phyloP scores from a whole-genome alignment of 768 basidiomycete genomes.

The Trametes villosa region DNA sequence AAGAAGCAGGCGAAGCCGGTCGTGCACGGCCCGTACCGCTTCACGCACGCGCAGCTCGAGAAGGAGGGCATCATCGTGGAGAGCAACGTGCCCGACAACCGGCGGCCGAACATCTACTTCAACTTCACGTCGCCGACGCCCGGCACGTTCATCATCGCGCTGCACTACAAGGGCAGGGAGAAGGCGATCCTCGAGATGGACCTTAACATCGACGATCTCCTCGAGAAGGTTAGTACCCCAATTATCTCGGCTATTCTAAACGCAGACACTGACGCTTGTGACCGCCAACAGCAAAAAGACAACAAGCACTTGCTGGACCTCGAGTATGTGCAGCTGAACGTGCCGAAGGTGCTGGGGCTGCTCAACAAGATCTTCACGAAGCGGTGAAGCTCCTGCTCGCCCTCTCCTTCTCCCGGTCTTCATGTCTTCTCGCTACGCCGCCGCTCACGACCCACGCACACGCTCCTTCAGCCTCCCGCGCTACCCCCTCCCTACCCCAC shows the following conservation, averaged over 20 bases:
- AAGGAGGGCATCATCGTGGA: slow-evolving; percentile 99
- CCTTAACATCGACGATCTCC: slow-evolving; percentile 95
- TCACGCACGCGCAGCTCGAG: slow-evolving; percentile 97
- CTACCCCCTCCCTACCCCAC: slow-evolving; percentile 16
- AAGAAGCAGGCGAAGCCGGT: slow-evolving; percentile 87
- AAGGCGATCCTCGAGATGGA: slow-evolving; percentile 99
- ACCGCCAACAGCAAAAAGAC: slow-evolving; percentile 87
- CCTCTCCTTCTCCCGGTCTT: too few species aligned
- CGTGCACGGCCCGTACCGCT: slow-evolving; percentile 93
- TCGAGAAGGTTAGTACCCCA: slow-evolving; percentile 99
- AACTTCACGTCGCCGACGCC: slow-evolving; percentile 98
- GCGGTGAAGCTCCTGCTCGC: slow-evolving; percentile 51
- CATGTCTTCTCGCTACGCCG: not conserved
- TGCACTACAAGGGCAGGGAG: slow-evolving; percentile 98
- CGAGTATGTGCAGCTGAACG: slow-evolving; percentile 97
- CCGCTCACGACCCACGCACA: slow-evolving; percentile 8
- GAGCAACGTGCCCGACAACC: slow-evolving; percentile 98
- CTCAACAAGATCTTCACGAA: slow-evolving; percentile 94
- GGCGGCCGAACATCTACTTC: slow-evolving; percentile 98
- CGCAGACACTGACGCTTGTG: slow-evolving; percentile 4
- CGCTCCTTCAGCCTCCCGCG: slow-evolving; percentile 13
- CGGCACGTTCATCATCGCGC: slow-evolving; percentile 97
- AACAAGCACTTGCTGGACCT: slow-evolving; percentile 95
- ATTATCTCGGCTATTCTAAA: not conserved
- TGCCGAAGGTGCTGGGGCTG: slow-evolving; percentile 90